Evolutionary conservation across 345 rosid genomes (phyloP), one percentile per base, ranked within the genome.

Genomic region (Trapa incisa): DNA sequence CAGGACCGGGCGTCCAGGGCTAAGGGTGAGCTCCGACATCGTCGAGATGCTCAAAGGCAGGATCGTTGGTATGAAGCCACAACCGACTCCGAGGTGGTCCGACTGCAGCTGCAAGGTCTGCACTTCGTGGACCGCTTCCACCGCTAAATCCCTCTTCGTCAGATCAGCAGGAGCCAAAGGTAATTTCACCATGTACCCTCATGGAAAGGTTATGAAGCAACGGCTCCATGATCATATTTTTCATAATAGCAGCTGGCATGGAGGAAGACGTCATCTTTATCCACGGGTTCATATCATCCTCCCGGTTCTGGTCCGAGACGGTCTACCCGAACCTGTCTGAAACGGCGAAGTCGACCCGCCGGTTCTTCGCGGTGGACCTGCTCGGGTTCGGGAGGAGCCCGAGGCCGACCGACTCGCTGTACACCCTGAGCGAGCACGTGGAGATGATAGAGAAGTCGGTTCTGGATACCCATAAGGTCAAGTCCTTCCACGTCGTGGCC

Each of bases 201-300:
- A 2, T 48, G 61, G 13, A n/a, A 2, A 15, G n/a, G 29, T 22
- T 22, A 22, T 22, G 29, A 22, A 22, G 29, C 29, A 36, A n/a
- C 37, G 61, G 8, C 12, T 7, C 10, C 17, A 47, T 50, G 62
- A 53, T 80, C 75, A 8, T 22, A 22, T 22, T 22, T 22, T 22
- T 22, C 29, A 22, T 22, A 22, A 22, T 22, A 22, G 29, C 77
- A 67, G 70, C 42, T 41, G 35, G 1, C 9, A 84, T 82, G 72
- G 73, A 73, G 67, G 99, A 89, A 70, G 89, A 86, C 54, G 99
- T 95, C n/a, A 64, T 95, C 48, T 91, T 95, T 83, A 87, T 95
- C 67, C 99, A 95, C 72, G 99, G 99, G 37, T 95, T 95, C 87
- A 87, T 95, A 67, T 95, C 97, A 15, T 95, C 99, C 10, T 91